phyloP scores from a whole-genome alignment of 1,139 yeast species.

The Pichia kudriavzevii region DNA sequence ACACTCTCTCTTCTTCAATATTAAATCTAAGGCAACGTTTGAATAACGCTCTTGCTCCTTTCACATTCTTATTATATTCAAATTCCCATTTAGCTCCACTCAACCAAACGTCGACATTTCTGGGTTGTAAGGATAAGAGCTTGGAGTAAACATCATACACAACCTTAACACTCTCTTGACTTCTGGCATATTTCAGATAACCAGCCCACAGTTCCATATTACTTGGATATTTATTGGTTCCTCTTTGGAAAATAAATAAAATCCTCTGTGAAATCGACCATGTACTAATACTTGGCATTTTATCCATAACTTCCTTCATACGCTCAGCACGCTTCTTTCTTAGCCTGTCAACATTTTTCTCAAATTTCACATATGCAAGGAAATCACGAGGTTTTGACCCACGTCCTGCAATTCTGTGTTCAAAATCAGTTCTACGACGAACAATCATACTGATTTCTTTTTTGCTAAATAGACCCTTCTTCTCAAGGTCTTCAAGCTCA shows the following conservation, averaged over 20 bases:
- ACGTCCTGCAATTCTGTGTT: constrained; percentile 80
- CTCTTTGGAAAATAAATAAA: constrained; percentile 77
- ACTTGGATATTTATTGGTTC: constrained; percentile 71
- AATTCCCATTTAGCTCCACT: constrained; percentile 93
- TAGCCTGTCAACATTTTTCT: constrained; percentile 68
- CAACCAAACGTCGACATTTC: constrained; percentile 85
- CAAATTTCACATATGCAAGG: constrained; percentile 73
- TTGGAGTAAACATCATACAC: constrained; percentile 77
- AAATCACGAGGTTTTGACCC: constrained; percentile 77
- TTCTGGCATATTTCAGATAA: constrained; percentile 67
- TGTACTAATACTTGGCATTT: constrained; percentile 63
- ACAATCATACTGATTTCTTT: constrained; percentile 79
- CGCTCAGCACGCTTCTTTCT: constrained; percentile 66
- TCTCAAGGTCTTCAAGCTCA: constrained; percentile 81
- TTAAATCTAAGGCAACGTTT: constrained; percentile 84
- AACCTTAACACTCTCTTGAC: constrained; percentile 66
- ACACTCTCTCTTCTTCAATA: constrained; percentile 60
- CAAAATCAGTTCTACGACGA: constrained; percentile 93
- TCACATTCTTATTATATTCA: constrained; percentile 79
- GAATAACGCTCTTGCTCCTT: constrained; percentile 80
- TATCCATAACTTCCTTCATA: constrained; percentile 43
- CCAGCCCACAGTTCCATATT: constrained; percentile 73
- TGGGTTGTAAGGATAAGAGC: constrained; percentile 82
- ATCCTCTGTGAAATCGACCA: constrained; percentile 85
- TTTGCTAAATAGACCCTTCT: constrained; percentile 71